A percentile compares a stretch with the other conserved stretches of the same genome.
Conservation (phyloP, 805 yeast genomes). For the Grigorovia transvaalensis region DNA sequence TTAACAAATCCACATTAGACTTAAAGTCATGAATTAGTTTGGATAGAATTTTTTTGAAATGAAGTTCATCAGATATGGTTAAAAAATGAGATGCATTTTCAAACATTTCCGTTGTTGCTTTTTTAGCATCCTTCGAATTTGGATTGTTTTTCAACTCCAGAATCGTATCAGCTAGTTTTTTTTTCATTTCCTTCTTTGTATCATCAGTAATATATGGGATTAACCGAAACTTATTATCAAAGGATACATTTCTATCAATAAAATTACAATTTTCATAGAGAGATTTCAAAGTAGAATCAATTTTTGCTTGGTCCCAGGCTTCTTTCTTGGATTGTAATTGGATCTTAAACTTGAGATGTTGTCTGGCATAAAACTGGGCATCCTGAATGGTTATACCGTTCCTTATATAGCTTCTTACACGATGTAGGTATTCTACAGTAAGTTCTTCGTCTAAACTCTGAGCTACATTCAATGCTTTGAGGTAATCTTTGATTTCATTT, state of each 20-base stretch:
- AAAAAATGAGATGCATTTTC: slow-evolving; percentile 23
- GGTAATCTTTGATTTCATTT: slow-evolving; percentile 14
- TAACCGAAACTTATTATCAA: slow-evolving; percentile 20
- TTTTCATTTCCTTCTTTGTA: slow-evolving; percentile 23
- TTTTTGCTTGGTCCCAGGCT: slow-evolving; percentile 25
- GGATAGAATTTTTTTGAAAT: slow-evolving; percentile 34
- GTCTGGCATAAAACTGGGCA: slow-evolving; percentile 50
- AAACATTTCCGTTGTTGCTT: slow-evolving; percentile 34
- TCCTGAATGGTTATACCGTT: slow-evolving; percentile 50
- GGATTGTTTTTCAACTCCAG: background rate
- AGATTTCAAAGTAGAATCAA: slow-evolving; percentile 12
- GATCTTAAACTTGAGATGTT: slow-evolving; percentile 36
- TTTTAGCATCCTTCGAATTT: slow-evolving; percentile 10
- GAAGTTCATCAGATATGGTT: slow-evolving; percentile 24
- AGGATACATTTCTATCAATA: slow-evolving; percentile 16
- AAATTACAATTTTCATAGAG: slow-evolving; percentile 8
- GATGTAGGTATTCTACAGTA: slow-evolving; percentile 45
- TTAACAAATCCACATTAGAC: background rate
- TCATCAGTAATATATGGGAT: slow-evolving; percentile 19
- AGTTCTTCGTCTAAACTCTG: slow-evolving; percentile 23
- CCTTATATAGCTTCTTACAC: slow-evolving; percentile 42
- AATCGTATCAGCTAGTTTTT: slow-evolving; percentile 13
- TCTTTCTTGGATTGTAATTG: slow-evolving; percentile 33
- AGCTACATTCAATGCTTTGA: slow-evolving; percentile 12
- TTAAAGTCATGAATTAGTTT: slow-evolving; percentile 3